Percentiles rank a stretch among this genome's conserved stretches.
phyloP scores from a whole-genome alignment of 768 basidiomycete species.

The Tulasnella sp. region DNA sequence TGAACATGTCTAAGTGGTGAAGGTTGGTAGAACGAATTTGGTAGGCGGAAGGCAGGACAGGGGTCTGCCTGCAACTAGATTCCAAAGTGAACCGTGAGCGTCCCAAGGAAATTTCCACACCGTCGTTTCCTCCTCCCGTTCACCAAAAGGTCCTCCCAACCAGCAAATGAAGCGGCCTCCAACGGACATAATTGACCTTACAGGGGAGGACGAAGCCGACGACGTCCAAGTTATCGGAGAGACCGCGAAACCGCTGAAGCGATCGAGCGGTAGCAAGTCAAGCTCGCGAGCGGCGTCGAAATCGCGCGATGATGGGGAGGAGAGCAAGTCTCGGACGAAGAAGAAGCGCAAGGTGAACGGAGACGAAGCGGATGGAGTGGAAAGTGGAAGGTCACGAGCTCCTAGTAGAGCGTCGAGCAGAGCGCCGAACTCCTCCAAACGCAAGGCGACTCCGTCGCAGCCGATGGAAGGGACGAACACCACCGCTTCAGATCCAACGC shows the following conservation, averaged over 20 bases:
- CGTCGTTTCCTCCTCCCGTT: background rate
- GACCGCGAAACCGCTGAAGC: background rate
- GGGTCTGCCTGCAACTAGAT: background rate
- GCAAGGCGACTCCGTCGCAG: background rate
- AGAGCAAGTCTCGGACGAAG: background rate
- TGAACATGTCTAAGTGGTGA: background rate
- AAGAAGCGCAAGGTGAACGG: background rate
- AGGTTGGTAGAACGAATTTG: background rate
- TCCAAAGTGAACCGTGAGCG: background rate
- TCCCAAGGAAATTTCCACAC: background rate
- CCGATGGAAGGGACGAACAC: background rate
- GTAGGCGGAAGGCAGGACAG: background rate
- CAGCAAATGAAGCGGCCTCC: background rate
- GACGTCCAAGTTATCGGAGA: background rate
- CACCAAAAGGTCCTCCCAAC: background rate
- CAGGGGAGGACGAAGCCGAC: background rate
- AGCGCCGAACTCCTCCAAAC: background rate
- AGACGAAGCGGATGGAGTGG: background rate
- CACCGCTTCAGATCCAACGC: background rate
- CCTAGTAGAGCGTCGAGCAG: background rate
- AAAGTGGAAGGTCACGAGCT: background rate
- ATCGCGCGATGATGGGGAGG: background rate
- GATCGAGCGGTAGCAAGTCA: background rate
- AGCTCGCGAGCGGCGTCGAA: background rate
- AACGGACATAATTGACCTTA: background rate